A percentile compares a stretch with the other conserved stretches of the same genome.
Conservation (phyloP, 192 early-diverging fungal species). For the Entomortierella parvispora region DNA sequence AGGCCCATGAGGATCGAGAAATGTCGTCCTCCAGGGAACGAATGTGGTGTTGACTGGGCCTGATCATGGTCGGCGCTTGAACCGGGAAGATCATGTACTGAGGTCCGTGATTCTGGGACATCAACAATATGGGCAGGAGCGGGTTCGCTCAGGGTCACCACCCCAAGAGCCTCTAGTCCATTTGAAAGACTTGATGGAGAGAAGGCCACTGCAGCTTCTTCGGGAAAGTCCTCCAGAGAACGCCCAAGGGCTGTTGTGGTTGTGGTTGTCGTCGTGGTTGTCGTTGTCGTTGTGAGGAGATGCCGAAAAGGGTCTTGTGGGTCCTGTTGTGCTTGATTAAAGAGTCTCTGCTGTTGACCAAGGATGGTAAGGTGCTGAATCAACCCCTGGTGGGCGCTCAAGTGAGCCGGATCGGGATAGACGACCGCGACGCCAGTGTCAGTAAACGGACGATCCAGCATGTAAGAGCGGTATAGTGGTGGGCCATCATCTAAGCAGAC, state of each 20-base stretch:
- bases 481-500: constrained; percentile 11
- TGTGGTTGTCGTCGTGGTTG: constrained; percentile 24
- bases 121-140: too few species aligned
- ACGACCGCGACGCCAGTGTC: constrained; percentile 15
- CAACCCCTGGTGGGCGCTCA: constrained; percentile 11
- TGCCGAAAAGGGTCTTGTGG: background rate
- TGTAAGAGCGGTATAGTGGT: constrained; percentile 29
- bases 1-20: constrained; percentile 27
- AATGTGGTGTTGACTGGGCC: background rate
- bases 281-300: constrained; percentile 18
- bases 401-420: constrained; percentile 11
- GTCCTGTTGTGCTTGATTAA: background rate
- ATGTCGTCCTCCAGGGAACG: constrained; percentile 21
- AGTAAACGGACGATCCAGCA: constrained; percentile 29
- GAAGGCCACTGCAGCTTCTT: too few species aligned
- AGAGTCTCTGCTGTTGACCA: constrained; percentile 9
- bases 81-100: background rate
- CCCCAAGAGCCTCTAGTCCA: too few species aligned
- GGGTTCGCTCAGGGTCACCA: too few species aligned
- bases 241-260: background rate
- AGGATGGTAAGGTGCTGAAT: constrained; percentile 9
- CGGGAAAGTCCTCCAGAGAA: background rate
- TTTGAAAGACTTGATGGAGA: too few species aligned
- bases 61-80: background rate
- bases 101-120: background rate